Evolutionary conservation across 2,329 filamentous ascomycete species (phyloP).

Genomic region (Xylariomycetidae sp.): DNA sequence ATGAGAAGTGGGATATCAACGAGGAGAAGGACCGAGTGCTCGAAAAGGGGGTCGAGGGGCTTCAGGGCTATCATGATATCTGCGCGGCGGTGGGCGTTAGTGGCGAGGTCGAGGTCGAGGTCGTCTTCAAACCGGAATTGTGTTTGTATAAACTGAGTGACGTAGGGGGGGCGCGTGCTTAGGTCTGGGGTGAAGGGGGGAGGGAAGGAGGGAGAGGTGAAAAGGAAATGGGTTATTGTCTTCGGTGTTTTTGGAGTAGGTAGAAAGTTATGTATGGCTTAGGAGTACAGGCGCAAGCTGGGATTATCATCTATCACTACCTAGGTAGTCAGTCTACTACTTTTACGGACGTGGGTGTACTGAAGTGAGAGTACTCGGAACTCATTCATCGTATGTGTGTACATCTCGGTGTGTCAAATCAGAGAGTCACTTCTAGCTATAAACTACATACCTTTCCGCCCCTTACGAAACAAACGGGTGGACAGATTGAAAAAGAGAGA

Average conservation of each 20-base stretch:
- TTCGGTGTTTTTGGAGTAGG: neutral
- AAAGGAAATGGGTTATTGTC: neutral
- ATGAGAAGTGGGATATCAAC: conserved; percentile 65
- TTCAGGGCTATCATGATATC: conserved; percentile 69
- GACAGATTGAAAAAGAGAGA: too few relatives aligned
- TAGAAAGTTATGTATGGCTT: neutral
- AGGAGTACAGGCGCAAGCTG: too few relatives aligned
- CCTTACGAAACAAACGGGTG: too few relatives aligned
- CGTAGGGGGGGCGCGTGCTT: too few relatives aligned
- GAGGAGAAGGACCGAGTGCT: conserved; percentile 65
- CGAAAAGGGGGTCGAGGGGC: conserved; percentile 58
- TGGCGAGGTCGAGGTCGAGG: conserved; percentile 63
- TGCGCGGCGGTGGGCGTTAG: conserved; percentile 68
- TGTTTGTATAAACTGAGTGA: conserved; percentile 59
- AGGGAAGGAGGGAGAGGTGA: neutral
- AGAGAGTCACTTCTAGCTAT: too few relatives aligned
- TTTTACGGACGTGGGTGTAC: too few relatives aligned
- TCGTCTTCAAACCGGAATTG: conserved; percentile 53
- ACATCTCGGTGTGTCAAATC: too few relatives aligned
- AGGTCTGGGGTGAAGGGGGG: conserved; percentile 12
- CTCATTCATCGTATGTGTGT: too few relatives aligned
- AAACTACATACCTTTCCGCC: too few relatives aligned
- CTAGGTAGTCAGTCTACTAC: too few relatives aligned
- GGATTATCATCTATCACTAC: too few relatives aligned
- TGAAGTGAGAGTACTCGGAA: too few relatives aligned